A percentile compares a stretch with the other conserved stretches of the same genome.
Evolutionary conservation across 805 yeast genomes (phyloP).

Genomic region (Starmerella floricola): DNA sequence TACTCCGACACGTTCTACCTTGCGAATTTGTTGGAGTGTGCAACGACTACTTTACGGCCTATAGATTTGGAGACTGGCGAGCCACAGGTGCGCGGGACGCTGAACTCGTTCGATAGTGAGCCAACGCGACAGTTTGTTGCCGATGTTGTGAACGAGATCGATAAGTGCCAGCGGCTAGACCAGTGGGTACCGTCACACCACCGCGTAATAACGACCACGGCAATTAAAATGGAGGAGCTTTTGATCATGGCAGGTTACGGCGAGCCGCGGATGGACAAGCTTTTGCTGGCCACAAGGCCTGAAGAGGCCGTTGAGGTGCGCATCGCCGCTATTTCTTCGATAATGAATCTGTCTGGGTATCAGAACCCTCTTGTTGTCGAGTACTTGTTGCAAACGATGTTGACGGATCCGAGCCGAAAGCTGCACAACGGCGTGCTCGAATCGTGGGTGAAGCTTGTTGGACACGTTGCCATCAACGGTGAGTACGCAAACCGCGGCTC

Average conservation of each 20-base stretch:
- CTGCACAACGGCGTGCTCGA: slow-evolving; percentile 41
- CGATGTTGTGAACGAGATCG: slow-evolving; percentile 52
- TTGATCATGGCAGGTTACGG: slow-evolving; percentile 47
- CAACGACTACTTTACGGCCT: slow-evolving; percentile 34
- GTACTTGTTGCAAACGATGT: slow-evolving; percentile 47
- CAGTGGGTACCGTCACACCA: slow-evolving; percentile 74
- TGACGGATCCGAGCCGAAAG: slow-evolving; percentile 44
- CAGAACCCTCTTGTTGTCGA: slow-evolving; percentile 48
- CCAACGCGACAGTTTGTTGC: slow-evolving; percentile 28
- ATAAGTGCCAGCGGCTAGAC: slow-evolving; percentile 67
- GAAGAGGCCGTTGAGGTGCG: slow-evolving; percentile 43
- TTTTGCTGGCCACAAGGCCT: slow-evolving; percentile 41
- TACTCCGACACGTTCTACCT: slow-evolving; percentile 65
- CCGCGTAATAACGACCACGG: slow-evolving; percentile 40
- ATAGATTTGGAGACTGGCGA: slow-evolving; percentile 15
- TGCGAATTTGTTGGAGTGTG: slow-evolving; percentile 42
- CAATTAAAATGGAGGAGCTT: slow-evolving; percentile 47
- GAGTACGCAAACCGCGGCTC: no score
- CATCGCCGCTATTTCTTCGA: slow-evolving; percentile 54
- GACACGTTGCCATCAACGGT: slow-evolving; percentile 56
- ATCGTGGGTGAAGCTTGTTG: slow-evolving; percentile 41
- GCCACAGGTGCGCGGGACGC: slow-evolving; percentile 1
- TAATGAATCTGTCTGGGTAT: slow-evolving; percentile 66
- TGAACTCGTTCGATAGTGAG: slow-evolving; percentile 15
- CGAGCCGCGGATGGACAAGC: slow-evolving; percentile 41